These are phyloP conservation scores for Dipteronia sinensis DNA, from an alignment of 345 rosid species.

Conservation along the genomic window DNA sequence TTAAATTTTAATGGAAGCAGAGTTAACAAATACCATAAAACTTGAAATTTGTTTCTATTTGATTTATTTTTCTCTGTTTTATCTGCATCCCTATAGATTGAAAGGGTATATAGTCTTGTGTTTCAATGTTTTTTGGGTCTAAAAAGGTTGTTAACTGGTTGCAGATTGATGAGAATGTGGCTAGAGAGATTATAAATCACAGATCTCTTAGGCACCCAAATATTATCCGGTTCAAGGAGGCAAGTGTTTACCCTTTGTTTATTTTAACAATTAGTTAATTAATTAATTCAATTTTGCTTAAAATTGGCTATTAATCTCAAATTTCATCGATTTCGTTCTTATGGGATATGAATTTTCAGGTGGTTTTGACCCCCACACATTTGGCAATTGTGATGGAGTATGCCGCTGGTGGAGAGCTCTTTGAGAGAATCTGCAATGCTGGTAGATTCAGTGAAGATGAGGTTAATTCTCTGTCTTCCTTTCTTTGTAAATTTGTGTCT, in stretches of 20 bases:
- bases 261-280: background rate
- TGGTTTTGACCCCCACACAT: constrained; percentile 84
- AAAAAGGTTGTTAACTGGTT: background rate
- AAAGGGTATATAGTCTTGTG: background rate
- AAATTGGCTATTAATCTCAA: background rate
- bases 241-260: constrained; percentile 8
- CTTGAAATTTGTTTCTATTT: too few relatives aligned
- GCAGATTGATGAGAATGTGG: constrained; percentile 95
- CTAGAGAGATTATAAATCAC: constrained; percentile 94
- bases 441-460: constrained; percentile 97
- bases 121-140: background rate
- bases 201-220: constrained; percentile 91
- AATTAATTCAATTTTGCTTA: background rate
- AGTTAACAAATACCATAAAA: too few relatives aligned
- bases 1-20: too few relatives aligned
- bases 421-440: constrained; percentile 81
- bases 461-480: constrained; percentile 36
- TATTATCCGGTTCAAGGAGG: constrained; percentile 93
- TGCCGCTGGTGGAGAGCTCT: constrained; percentile 94
- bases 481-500: background rate
- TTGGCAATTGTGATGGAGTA: constrained; percentile 90
- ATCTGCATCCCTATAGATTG: background rate
- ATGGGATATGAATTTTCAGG: constrained; percentile 39
- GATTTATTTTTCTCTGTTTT: background rate
- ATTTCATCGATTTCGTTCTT: background rate